Evolutionary conservation across 2,329 filamentous ascomycete species (phyloP), one percentile per base, ranked within the genome.

Genomic region (Truncatella angustata): DNA sequence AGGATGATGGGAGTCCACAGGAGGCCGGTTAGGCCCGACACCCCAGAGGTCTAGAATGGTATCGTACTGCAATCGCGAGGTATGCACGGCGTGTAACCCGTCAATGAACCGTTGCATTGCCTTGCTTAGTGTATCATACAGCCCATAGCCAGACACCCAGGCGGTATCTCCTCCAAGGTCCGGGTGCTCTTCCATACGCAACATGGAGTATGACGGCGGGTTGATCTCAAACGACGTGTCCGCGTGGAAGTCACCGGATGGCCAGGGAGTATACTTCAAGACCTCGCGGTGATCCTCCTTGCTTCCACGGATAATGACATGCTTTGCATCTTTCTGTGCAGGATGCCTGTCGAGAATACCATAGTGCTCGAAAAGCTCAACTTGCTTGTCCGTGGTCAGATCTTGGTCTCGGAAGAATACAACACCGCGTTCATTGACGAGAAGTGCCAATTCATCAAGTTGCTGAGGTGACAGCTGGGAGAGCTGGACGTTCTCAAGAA

Each of bases 201-300:
- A 64, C n/a, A 79, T 57, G 1, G 75, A 78, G 54, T 78, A 79
- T 1, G 70, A 74, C 0, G 76, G 76, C 2, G 76, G 75, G 54
- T 79, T 78, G 53, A 77, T 68, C 59, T 79, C 76, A 54, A 78
- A 79, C 0, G 71, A 75, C 1, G 74, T 78, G 58, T 80, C 76
- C 24, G 76, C 72, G 52, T 79, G 76, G 54, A 73, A 79, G 43
- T 77, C 76, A 4, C 65, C 70, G 7, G 62, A 68, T 1, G 71
- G 71, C 72, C 74, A 78, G 0, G 74, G 74, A 1, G 76, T 79
- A 58, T 78, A 77, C 23, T 69, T 73, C 1, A 66, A 56, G 2
- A 74, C 61, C 52, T 73, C 70, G 9, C 76, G 72, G 56, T 76
- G 72, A 55, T 79, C 73, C 23, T 73, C 70, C 2, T 61, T 66